These are phyloP conservation scores for Stephanocyclus meneghinianus DNA, from an alignment of 352 stramenopile species.

Conservation along the genomic window DNA sequence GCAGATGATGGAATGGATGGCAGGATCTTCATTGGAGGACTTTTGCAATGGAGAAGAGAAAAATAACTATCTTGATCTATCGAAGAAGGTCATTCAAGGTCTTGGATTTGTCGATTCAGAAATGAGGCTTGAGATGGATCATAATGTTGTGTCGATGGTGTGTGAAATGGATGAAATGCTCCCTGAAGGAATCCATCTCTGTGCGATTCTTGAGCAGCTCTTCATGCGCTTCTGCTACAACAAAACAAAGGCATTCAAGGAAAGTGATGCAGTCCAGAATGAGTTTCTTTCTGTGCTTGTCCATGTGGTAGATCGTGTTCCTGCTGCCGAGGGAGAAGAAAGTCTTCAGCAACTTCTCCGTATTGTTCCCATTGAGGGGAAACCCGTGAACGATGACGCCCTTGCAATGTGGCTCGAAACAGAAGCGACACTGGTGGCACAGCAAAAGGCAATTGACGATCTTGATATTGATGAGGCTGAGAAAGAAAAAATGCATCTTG, in stretches of 20 bases:
- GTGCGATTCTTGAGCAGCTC: constrained; percentile 72
- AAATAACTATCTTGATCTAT: constrained; percentile 72
- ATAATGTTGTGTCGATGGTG: constrained; percentile 83
- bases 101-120: constrained; percentile 79
- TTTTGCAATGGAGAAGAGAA: constrained; percentile 65
- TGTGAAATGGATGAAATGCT: constrained; percentile 84
- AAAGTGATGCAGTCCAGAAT: constrained; percentile 81
- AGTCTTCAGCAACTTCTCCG: constrained; percentile 74
- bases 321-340: constrained; percentile 66
- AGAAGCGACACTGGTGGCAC: constrained; percentile 62
- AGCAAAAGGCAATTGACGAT: constrained; percentile 59
- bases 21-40: constrained; percentile 68
- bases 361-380: constrained; percentile 56
- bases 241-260: constrained; percentile 81
- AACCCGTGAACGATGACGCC: constrained; percentile 69
- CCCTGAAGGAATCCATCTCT: constrained; percentile 79
- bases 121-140: constrained; percentile 77
- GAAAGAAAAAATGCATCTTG: constrained; percentile 74
- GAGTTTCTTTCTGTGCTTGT: constrained; percentile 81
- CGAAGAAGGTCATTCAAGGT: constrained; percentile 69
- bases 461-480: constrained; percentile 74
- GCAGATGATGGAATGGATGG: constrained; percentile 75
- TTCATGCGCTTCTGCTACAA: constrained; percentile 81
- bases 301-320: constrained; percentile 79
- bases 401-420: constrained; percentile 75